A percentile compares a stretch with the other conserved stretches of the same genome.
phyloP scores from a whole-genome alignment of 176 grass and related monocot species.

The Dendrocalamus sinicus region DNA sequence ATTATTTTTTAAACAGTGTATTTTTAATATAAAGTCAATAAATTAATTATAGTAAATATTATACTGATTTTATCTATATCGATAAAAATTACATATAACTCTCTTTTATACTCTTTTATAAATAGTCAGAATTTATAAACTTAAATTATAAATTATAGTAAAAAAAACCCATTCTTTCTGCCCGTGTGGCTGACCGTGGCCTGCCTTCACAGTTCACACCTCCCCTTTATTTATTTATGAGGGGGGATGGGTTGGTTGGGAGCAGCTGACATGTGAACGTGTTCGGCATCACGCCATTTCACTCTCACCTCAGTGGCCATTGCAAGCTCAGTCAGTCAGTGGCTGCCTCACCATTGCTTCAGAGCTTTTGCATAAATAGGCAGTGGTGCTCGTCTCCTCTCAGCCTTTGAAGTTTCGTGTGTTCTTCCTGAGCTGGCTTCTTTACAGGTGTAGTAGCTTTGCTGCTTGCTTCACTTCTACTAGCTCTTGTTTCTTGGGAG shows the following conservation, averaged over 20 bases:
- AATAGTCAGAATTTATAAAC: too few relatives aligned
- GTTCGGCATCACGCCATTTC: constrained; percentile 50
- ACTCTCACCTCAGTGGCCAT: background rate
- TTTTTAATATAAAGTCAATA: too few relatives aligned
- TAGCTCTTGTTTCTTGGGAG: constrained; percentile 26
- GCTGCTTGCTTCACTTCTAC: constrained; percentile 10
- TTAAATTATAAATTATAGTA: too few relatives aligned
- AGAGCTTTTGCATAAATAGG: constrained; percentile 46
- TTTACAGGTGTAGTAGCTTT: constrained; percentile 33
- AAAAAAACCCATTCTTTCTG: too few relatives aligned
- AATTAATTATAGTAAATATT: too few relatives aligned
- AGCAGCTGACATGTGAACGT: constrained; percentile 38
- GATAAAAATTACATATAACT: too few relatives aligned
- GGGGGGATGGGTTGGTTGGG: constrained; percentile 1
- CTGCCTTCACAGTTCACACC: constrained; percentile 34
- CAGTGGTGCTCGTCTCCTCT: background rate
- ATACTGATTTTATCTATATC: too few relatives aligned
- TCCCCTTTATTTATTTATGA: constrained; percentile 2
- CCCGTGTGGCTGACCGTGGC: background rate
- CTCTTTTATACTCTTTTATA: too few relatives aligned
- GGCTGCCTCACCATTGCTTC: constrained; percentile 42
- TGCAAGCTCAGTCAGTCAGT: background rate
- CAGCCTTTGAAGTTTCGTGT: constrained; percentile 24
- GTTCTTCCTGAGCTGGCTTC: constrained; percentile 44
- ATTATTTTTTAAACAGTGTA: too few relatives aligned